Percentiles rank a stretch among this genome's conserved stretches.
Evolutionary conservation across 2,329 filamentous ascomycete genomes (phyloP).

Genomic region (Phialophora macrospora): DNA sequence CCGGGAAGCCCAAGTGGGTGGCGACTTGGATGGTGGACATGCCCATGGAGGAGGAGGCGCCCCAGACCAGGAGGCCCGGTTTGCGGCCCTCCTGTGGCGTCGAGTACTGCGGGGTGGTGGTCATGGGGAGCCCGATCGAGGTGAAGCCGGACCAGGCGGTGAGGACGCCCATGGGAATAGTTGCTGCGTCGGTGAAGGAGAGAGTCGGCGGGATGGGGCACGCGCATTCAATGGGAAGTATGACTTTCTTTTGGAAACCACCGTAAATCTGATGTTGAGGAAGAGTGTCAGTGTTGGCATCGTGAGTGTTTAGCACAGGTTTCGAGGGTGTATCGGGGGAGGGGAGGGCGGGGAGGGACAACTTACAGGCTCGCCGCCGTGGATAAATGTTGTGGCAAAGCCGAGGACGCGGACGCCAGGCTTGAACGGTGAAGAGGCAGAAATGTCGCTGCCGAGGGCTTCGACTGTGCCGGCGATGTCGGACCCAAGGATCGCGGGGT

Average conservation of each 20-base stretch:
- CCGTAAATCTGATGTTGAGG: conserved; percentile 39
- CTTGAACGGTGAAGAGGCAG: conserved; percentile 32
- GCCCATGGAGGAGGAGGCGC: conserved; percentile 50
- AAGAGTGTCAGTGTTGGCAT: neutral
- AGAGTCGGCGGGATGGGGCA: conserved; percentile 41
- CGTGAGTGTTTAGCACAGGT: neutral
- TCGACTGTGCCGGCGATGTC: conserved; percentile 43
- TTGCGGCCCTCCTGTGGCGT: conserved; percentile 33
- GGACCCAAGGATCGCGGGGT: conserved; percentile 41
- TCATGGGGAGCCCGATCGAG: conserved; percentile 37
- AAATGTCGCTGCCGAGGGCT: conserved; percentile 41
- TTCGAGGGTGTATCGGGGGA: neutral
- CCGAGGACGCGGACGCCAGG: conserved; percentile 43
- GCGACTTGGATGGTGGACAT: conserved; percentile 49
- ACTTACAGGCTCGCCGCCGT: conserved; percentile 30
- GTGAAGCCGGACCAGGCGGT: conserved; percentile 41
- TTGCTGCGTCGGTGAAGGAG: conserved; percentile 40
- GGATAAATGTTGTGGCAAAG: conserved; percentile 42
- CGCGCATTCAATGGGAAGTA: conserved; percentile 44
- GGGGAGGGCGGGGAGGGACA: neutral
- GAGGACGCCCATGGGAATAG: conserved; percentile 41
- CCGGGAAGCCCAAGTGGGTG: conserved; percentile 45
- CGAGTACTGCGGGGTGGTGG: conserved; percentile 37
- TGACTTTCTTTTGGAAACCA: conserved; percentile 40
- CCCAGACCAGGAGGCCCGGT: conserved; percentile 49